phyloP scores from a whole-genome alignment of 768 basidiomycete species.

The Trametes gibbosa region DNA sequence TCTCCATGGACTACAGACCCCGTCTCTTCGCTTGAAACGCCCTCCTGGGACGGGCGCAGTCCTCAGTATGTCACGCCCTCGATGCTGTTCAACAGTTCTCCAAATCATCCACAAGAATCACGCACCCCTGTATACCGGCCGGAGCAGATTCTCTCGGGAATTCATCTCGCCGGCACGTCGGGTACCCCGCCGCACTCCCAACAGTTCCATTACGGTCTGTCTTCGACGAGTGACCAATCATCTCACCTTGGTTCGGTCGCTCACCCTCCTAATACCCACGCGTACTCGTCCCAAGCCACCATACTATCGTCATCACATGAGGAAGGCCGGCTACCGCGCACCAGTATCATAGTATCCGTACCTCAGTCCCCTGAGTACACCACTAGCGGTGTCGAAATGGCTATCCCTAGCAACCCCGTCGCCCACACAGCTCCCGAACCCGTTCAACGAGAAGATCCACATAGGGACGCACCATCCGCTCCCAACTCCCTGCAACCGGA shows the following conservation, averaged over 20 bases:
- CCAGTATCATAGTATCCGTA: neutral
- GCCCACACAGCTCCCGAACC: neutral
- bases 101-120: slow-evolving; percentile 1
- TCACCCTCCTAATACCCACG: slow-evolving; percentile 6
- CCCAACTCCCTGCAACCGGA: neutral
- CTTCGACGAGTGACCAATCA: slow-evolving; percentile 58
- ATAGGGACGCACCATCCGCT: neutral
- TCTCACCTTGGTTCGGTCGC: slow-evolving; percentile 27
- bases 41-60: slow-evolving; percentile 17
- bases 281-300: neutral
- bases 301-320: neutral
- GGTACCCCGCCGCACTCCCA: slow-evolving; percentile 34
- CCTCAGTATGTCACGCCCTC: slow-evolving; percentile 18
- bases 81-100: slow-evolving; percentile 11
- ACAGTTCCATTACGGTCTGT: slow-evolving; percentile 59
- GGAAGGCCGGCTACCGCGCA: neutral
- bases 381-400: neutral
- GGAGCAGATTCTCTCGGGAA: slow-evolving; percentile 9
- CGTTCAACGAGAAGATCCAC: neutral
- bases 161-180: neutral
- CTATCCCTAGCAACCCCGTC: neutral
- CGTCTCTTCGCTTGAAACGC: neutral
- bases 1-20: slow-evolving; percentile 7
- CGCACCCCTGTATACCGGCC: slow-evolving; percentile 8
- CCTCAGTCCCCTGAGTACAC: neutral